phyloP scores from a whole-genome alignment of 2,329 filamentous ascomycete species.

The Colletotrichum tropicicola region DNA sequence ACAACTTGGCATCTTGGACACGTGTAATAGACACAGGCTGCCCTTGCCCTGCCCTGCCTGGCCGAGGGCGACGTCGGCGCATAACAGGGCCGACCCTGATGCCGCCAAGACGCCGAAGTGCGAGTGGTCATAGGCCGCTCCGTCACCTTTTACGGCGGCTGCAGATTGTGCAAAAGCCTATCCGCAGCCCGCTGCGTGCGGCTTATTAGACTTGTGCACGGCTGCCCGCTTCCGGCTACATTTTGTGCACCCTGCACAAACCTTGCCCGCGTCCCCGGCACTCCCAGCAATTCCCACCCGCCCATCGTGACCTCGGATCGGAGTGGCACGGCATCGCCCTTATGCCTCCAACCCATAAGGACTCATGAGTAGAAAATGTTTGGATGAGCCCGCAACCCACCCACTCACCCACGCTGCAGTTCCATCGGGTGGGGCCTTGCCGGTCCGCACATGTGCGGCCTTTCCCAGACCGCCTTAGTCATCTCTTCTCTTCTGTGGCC shows the following conservation, averaged over 20 bases:
- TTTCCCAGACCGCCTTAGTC: background rate
- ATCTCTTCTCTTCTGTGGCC: background rate
- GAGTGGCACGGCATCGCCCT: no score
- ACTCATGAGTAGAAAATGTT: no score
- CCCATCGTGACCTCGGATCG: background rate
- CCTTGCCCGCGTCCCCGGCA: background rate
- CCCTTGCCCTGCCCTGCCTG: background rate
- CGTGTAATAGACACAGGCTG: constrained; percentile 10
- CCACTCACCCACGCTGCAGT: no score
- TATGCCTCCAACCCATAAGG: no score
- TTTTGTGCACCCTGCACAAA: constrained; percentile 3
- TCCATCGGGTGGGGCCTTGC: background rate
- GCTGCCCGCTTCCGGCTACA: background rate
- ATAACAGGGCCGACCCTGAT: constrained; percentile 12
- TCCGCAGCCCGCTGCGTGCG: constrained; percentile 1
- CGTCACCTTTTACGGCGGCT: constrained; percentile 19
- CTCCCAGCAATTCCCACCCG: background rate
- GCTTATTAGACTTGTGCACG: constrained; percentile 13
- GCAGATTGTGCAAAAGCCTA: constrained; percentile 14
- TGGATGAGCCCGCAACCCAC: background rate
- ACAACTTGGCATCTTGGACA: background rate
- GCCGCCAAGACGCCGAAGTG: constrained; percentile 8
- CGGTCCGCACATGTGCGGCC: constrained; percentile 7
- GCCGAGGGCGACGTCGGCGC: background rate
- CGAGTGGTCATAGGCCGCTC: background rate